These are phyloP conservation scores for Sphagnurus paluster DNA, from an alignment of 1,284 basidiomycete species.

Conservation along the genomic window DNA sequence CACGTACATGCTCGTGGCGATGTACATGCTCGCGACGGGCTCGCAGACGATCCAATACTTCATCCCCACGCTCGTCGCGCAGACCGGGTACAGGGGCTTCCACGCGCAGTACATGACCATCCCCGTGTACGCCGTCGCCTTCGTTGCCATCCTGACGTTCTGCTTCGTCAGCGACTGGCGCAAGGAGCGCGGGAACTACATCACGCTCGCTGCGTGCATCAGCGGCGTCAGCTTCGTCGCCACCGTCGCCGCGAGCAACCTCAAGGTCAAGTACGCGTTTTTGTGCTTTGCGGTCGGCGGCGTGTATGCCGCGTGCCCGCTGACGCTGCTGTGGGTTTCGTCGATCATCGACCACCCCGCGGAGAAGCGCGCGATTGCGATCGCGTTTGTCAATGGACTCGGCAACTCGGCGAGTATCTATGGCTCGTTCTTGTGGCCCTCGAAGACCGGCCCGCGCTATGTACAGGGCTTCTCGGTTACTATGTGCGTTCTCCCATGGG, in stretches of 20 bases:
- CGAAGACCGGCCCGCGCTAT: not conserved
- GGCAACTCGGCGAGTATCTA: constrained; percentile 1
- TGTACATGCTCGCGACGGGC: constrained; percentile 7
- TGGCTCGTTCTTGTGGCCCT: not conserved
- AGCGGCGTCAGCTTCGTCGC: not conserved
- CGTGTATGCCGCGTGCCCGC: constrained; percentile 2
- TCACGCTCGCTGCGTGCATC: not conserved
- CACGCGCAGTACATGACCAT: constrained; percentile 1
- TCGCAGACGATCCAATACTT: constrained; percentile 7
- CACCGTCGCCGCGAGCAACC: not conserved
- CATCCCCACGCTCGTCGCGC: constrained; percentile 3
- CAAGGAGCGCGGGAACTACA: not conserved
- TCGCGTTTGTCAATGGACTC: not conserved
- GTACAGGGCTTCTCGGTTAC: not conserved
- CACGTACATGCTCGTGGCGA: not conserved
- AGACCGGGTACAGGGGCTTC: constrained; percentile 3
- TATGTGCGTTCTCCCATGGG: not conserved
- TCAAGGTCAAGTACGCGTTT: constrained; percentile 3
- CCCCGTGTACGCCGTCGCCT: not conserved
- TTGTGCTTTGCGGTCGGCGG: constrained; percentile 3
- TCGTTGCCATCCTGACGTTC: not conserved
- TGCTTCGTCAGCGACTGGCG: not conserved
- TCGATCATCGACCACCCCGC: not conserved
- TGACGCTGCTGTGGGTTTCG: constrained; percentile 2
- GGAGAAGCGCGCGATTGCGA: not conserved